Evolutionary conservation across 345 rosid genomes (phyloP), one percentile per base, ranked within the genome.

Genomic region (Salix brachista): DNA sequence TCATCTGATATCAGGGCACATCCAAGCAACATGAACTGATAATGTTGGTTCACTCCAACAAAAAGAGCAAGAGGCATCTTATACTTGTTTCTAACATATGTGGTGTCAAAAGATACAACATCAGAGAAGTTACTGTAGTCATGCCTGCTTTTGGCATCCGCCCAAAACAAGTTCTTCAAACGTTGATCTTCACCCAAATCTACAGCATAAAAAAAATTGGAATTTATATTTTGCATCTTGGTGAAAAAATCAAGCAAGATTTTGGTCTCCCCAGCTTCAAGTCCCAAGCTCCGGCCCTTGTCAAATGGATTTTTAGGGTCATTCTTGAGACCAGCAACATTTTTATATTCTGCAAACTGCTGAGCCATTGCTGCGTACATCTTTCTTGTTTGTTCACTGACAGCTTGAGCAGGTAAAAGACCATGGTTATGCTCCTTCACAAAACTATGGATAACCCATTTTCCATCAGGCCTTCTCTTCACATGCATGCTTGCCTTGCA

Each of bases 401-500:
- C 90, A 75, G 92, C 91, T 72, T 89, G 94, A 56, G 92, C 92
- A 60, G 92, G 94, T 32, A 90, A 68, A 75, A 90, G 92, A 77
- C 87, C 94, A 69, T 90, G 94, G 69, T 90, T 90, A n/a, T 90
- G 94, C 71, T 87, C 89, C 75, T 87, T 88, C 17, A 89, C 70
- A 81, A 90, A 90, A 74, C 85, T 86, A 75, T 90, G 94, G 80
- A 89, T 90, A 17, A 87, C 83, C 94, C 92, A 90, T 73, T 81
- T 88, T 71, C 92, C 94, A 84, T 87, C 90, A 0, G 84, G 71
- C 77, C 82, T 90, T 79, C 94, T 88, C 89, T 90, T 90, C 69
- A 90, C 94, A 81, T 90, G 94, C 94, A 90, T 90, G 84, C 94
- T 87, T 10, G 94, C 92, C 69, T 88, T 90, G 73, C 94, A 90